Evolutionary conservation across 1,284 basidiomycete species (phyloP).

Genomic region (Pseudozyma sp.): DNA sequence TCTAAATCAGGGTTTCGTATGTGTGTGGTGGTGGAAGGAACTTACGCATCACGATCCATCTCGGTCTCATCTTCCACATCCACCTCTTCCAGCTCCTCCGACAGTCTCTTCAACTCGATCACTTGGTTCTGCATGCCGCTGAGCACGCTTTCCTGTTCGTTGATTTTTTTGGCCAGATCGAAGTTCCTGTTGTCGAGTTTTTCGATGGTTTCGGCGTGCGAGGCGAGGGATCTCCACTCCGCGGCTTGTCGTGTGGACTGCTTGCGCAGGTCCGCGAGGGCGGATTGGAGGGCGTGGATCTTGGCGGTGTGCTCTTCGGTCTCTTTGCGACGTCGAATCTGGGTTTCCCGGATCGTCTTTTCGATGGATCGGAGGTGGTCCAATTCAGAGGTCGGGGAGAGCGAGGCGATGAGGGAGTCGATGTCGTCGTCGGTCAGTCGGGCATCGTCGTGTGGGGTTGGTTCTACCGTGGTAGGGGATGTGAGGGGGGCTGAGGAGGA

Average conservation of each 20-base stretch:
- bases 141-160: conserved; percentile 55
- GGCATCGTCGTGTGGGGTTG: conserved; percentile 21
- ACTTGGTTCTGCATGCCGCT: conserved; percentile 51
- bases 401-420: conserved; percentile 40
- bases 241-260: conserved; percentile 51
- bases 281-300: conserved; percentile 40
- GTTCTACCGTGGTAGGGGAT: not conserved
- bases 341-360: conserved; percentile 45
- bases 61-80: conserved; percentile 54
- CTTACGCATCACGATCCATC: conserved; percentile 59
- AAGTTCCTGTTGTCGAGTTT: conserved; percentile 60
- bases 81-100: conserved; percentile 51
- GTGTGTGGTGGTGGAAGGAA: conserved; percentile 4
- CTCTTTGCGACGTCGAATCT: conserved; percentile 14
- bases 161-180: conserved; percentile 60
- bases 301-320: conserved; percentile 40
- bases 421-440: conserved; percentile 45
- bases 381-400: conserved; percentile 38
- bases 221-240: conserved; percentile 53
- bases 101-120: conserved; percentile 32
- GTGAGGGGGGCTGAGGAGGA: conserved; percentile 1
- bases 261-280: conserved; percentile 44
- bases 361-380: conserved; percentile 44
- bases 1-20: too few species aligned
- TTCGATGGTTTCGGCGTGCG: conserved; percentile 48